Evolutionary conservation across 1,284 basidiomycete genomes (phyloP).

Genomic region (Clitocybe nebularis): DNA sequence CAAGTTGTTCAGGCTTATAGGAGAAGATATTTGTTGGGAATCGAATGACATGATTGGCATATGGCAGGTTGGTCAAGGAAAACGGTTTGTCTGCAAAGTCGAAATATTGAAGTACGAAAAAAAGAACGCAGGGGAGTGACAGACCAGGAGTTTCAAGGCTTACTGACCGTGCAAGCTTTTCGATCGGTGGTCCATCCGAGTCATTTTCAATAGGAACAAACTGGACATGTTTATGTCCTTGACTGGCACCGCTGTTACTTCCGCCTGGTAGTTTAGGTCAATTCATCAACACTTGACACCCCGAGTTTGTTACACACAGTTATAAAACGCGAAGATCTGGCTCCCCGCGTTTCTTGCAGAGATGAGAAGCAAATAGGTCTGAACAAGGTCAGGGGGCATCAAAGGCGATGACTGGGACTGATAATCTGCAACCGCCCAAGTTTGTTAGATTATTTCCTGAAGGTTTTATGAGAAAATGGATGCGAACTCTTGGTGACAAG

Average conservation of each 20-base stretch:
- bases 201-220: constrained; percentile 62
- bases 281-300: not conserved
- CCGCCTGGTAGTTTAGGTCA: constrained; percentile 50
- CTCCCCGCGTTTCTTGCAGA: constrained; percentile 61
- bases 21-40: constrained; percentile 49
- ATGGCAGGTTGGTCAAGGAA: constrained; percentile 62
- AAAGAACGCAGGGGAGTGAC: not conserved
- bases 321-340: constrained; percentile 79
- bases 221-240: constrained; percentile 85
- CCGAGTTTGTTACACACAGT: constrained; percentile 46
- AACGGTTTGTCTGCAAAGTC: constrained; percentile 63
- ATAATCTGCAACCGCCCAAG: constrained; percentile 45
- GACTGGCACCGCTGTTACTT: constrained; percentile 79
- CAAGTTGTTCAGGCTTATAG: constrained; percentile 44
- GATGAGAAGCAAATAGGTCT: constrained; percentile 65
- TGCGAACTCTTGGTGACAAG: constrained; percentile 77
- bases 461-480: constrained; percentile 8
- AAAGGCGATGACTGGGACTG: constrained; percentile 75
- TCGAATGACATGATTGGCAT: constrained; percentile 76
- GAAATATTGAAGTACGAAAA: constrained; percentile 11
- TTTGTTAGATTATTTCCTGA: not conserved
- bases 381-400: constrained; percentile 71
- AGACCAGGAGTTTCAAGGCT: constrained; percentile 58
- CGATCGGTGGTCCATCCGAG: constrained; percentile 74
- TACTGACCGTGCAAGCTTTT: constrained; percentile 57